A percentile compares a stretch with the other conserved stretches of the same genome.
Evolutionary conservation across 371 early-diverging fungal species (phyloP).

Genomic region (Capillidium heterosporum): DNA sequence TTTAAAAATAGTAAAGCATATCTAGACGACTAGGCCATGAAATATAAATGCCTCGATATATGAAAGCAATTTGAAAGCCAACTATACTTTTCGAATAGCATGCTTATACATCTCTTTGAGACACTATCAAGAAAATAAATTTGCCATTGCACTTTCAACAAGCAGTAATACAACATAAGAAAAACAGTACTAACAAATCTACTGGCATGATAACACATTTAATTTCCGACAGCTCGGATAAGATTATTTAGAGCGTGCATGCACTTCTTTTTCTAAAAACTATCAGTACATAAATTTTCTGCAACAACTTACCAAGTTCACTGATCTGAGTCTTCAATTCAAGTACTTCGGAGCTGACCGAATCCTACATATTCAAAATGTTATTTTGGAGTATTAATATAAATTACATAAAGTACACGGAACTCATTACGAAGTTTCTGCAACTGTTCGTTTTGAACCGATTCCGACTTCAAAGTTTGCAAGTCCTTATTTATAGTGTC

Average conservation of each 20-base stretch:
- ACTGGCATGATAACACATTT: too few species aligned
- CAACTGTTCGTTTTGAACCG: conserved; percentile 47
- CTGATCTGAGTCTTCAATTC: background rate
- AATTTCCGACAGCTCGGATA: too few species aligned
- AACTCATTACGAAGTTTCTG: conserved; percentile 36
- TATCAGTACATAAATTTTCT: background rate
- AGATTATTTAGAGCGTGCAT: background rate
- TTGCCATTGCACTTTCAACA: too few species aligned
- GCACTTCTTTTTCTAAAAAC: conserved; percentile 4
- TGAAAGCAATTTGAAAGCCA: too few species aligned
- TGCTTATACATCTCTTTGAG: too few species aligned
- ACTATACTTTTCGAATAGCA: too few species aligned
- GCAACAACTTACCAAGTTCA: background rate
- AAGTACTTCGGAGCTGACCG: background rate
- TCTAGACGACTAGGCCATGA: too few species aligned
- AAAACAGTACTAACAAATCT: too few species aligned
- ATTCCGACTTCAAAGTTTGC: conserved; percentile 25
- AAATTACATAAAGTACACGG: conserved; percentile 37
- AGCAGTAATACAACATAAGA: too few species aligned
- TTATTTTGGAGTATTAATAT: background rate
- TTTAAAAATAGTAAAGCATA: too few species aligned
- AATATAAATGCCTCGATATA: too few species aligned
- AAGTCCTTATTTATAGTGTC: conserved; percentile 48
- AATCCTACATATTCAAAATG: background rate
- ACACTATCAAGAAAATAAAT: too few species aligned